phyloP scores from a whole-genome alignment of 2,329 filamentous ascomycete genomes.

The Aspergillus texensis region DNA sequence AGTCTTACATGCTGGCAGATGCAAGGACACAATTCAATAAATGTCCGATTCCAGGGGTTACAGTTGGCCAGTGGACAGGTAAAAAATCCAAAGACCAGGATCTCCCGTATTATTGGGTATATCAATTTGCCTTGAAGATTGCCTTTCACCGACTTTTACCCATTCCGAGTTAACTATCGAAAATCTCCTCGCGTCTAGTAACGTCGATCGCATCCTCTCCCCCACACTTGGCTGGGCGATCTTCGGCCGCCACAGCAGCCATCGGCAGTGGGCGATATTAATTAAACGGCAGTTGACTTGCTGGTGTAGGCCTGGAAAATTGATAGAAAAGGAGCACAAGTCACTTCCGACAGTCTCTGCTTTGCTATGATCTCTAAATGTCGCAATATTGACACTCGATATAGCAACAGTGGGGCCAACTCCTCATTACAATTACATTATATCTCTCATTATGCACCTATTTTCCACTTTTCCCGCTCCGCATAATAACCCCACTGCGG shows the following conservation, averaged over 20 bases:
- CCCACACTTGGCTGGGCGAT: neutral
- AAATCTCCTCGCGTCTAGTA: neutral
- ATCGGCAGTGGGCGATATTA: neutral
- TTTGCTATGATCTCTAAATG: neutral
- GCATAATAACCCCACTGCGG: neutral
- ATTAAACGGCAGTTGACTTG: neutral
- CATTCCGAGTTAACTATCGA: neutral
- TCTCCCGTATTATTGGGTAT: neutral
- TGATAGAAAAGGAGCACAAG: neutral
- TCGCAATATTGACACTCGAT: neutral
- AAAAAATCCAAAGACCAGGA: neutral
- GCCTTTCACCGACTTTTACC: constrained; percentile 1
- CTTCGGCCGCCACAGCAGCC: neutral
- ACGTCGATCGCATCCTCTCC: neutral
- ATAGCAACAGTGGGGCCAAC: neutral
- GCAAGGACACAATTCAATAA: neutral
- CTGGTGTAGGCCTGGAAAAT: neutral
- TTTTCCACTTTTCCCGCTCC: neutral
- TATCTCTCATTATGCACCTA: neutral
- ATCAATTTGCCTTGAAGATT: neutral
- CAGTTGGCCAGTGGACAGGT: neutral
- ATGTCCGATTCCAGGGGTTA: neutral
- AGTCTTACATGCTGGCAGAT: neutral
- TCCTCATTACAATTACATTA: neutral
- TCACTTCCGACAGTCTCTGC: neutral